Evolutionary conservation across 2,329 filamentous ascomycete genomes (phyloP).

Genomic region (Clarireedia homoeocarpa): DNA sequence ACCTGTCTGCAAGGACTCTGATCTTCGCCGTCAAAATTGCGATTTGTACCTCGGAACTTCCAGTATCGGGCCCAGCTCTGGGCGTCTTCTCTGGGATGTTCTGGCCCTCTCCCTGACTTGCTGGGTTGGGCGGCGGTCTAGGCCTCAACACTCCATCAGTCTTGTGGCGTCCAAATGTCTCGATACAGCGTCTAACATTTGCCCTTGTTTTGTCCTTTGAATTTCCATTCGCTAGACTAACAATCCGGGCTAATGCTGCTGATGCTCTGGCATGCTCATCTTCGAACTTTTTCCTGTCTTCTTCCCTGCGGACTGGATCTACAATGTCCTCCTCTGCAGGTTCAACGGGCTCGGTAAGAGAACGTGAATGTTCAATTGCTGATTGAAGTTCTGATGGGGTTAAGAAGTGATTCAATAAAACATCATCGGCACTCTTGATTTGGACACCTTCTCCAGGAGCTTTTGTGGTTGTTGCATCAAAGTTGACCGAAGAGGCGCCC

Average conservation of each 20-base stretch:
- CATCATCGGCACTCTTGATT: conserved; percentile 38
- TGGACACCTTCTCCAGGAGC: conserved; percentile 39
- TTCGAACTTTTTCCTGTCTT: conserved; percentile 37
- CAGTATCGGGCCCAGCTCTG: conserved; percentile 85
- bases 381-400: conserved; percentile 57
- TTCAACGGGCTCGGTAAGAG: conserved; percentile 51
- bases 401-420: conserved; percentile 70
- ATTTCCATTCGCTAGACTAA: conserved; percentile 67
- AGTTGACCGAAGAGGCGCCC: conserved; percentile 17
- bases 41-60: conserved; percentile 95
- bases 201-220: conserved; percentile 70
- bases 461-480: conserved; percentile 21
- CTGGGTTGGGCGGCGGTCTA: conserved; percentile 19
- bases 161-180: conserved; percentile 83
- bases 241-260: conserved; percentile 72
- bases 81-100: conserved; percentile 38
- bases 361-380: conserved; percentile 59
- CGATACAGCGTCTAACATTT: conserved; percentile 78
- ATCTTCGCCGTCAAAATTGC: conserved; percentile 95
- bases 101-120: conserved; percentile 11
- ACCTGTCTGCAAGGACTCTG: conserved; percentile 63
- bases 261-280: conserved; percentile 57
- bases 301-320: conserved; percentile 36
- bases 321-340: conserved; percentile 22
- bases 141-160: conserved; percentile 65